Evolutionary conservation across 768 basidiomycete genomes (phyloP), one percentile per base, ranked within the genome.

Genomic region (Naganishia vishniacii): DNA sequence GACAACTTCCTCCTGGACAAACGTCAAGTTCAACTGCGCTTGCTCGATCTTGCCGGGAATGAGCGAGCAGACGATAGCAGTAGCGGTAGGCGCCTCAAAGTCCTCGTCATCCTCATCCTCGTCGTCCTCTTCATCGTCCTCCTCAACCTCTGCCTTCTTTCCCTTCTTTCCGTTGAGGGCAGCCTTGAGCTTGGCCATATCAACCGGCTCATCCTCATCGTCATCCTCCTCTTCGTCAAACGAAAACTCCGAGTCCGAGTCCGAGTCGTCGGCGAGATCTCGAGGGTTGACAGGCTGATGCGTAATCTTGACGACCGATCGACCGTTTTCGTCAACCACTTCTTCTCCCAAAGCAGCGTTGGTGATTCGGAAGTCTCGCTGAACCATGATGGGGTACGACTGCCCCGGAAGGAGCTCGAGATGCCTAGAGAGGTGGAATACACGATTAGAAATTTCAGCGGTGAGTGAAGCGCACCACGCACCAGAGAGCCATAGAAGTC

Each of bases 21-120:
- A 82, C 40, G 86, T 82, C 46, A 93, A 77, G 74, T 91, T 84
- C 41, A 87, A 79, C 12, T 81, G 78, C 15, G 83, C 81, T 73
- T 92, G 88, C 77, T 92, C 90, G 67, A 86, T 84, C 91, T 86
- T 88, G 65, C 89, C 88, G 28, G 88, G 85, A 51, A 86, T 89
- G 70, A 95, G 80, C 0, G 89, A 84, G 73, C 87, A 86, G 16
- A 94, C 80, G 62, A 90, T 75, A 48, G 67, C 65, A 58, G 74
- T 76, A 61, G 70, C 70, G 51, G 71, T 70, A 31, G 67, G 65
- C 15, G 66, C 60, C 41, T 81, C 80, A 79, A 79, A 53, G 75
- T 75, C 66, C 41, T 48, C 66, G 67, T 75, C 67, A 75, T 68
- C 67, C 61, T 70, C 68, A 16, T 60, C 48, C 34, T 60, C 46